Base-by-base conservation (phyloP, 495 filamentous ascomycete species). In the Aspergillus steynii region DNA sequence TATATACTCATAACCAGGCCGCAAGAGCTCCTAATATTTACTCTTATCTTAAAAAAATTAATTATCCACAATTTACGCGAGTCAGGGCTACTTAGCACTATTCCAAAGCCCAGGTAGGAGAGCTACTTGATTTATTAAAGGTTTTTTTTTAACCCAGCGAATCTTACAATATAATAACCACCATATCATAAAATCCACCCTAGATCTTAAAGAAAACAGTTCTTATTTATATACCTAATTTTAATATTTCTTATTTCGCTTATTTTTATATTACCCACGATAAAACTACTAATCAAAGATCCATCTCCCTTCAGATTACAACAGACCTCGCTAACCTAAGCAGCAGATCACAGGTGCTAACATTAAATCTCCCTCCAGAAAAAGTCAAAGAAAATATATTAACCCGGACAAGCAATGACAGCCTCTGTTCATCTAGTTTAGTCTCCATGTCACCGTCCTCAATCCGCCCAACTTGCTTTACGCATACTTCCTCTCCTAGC, bases 61-160 rank as follows among this genome's bases (percentile, higher is more conserved):
- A n/a, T n/a, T n/a, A n/a, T n/a, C n/a, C n/a, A n/a, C n/a, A n/a
- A n/a, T 50, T 52, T 56, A 52, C 52, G 5, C 63, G 63, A 65
- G 63, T 61, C 63, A 65, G 63, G 63, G 63, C 63, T 65, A 56
- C 63, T 65, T 59, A 65, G 46, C 37, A 7, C 29, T 62, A 28
- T 52, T 57, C 55, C 42, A 65, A 65, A 65, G 59, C 59, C 63
- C 56, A 56, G 63, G 63, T 56, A 55, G 63, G 63, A 56, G 59
- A 59, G 59, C 27, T 59, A 59, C 63, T 65, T 59, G 63, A 65
- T 65, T 59, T 42, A 32, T 65, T 56, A 59, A 65, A 59, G 63
- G 63, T 52, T 50, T 27, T 42, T 50, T 59, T 60, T 51, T 62
- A 49, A 58, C 48, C 45, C 29, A 48, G 34, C 47, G 20, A 53